Percentiles rank a stretch among this genome's conserved stretches.
Conservation (phyloP, 2,329 filamentous ascomycete genomes). For the Talaromyces sp. region DNA sequence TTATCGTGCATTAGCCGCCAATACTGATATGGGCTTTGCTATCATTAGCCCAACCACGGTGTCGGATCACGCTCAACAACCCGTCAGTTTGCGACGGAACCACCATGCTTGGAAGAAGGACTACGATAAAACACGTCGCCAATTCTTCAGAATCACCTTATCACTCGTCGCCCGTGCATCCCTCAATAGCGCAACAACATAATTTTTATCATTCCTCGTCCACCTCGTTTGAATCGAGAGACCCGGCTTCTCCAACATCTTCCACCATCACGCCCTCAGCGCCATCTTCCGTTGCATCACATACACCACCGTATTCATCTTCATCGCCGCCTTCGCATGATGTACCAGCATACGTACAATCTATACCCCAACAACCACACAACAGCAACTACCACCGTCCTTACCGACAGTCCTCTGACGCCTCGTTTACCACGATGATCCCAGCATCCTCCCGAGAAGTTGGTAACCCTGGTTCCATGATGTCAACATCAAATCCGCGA, state of each 20-base stretch:
- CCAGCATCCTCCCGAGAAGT: slow-evolving; percentile 10
- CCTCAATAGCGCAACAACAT: slow-evolving; percentile 22
- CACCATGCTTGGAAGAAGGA: slow-evolving; percentile 59
- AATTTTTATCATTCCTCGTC: slow-evolving; percentile 19
- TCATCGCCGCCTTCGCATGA: slow-evolving; percentile 28
- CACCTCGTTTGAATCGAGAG: slow-evolving; percentile 30
- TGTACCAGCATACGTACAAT: slow-evolving; percentile 36
- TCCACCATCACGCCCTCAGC: slow-evolving; percentile 34
- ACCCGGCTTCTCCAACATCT: slow-evolving; percentile 35
- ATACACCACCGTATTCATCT: slow-evolving; percentile 31
- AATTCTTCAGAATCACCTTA: slow-evolving; percentile 35
- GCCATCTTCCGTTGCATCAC: slow-evolving; percentile 32
- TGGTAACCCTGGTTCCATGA: not conserved
- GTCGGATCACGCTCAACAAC: slow-evolving; percentile 68
- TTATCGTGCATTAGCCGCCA: slow-evolving; percentile 9
- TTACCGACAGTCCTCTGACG: slow-evolving; percentile 24
- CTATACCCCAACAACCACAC: slow-evolving; percentile 28
- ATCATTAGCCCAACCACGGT: slow-evolving; percentile 68
- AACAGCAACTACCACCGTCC: slow-evolving; percentile 21
- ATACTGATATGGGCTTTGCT: slow-evolving; percentile 59
- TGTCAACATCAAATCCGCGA: slow-evolving; percentile 1
- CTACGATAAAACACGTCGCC: slow-evolving; percentile 33
- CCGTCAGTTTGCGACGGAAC: slow-evolving; percentile 40
- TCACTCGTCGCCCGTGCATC: slow-evolving; percentile 30
- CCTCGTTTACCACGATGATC: slow-evolving; percentile 18